Evolutionary conservation across 768 basidiomycete species (phyloP), one percentile per base, ranked within the genome.

Genomic region (Suillus brevipes): DNA sequence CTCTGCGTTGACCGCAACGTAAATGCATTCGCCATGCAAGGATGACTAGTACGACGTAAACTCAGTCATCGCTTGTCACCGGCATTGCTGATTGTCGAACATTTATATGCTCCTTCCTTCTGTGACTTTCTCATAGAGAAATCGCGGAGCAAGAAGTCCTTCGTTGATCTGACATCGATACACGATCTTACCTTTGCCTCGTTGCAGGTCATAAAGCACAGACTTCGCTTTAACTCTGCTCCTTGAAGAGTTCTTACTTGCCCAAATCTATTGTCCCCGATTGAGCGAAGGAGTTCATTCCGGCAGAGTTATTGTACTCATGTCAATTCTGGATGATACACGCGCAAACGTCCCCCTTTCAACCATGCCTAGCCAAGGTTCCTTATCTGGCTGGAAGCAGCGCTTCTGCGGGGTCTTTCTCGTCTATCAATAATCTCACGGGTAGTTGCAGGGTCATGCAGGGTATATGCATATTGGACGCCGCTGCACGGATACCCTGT

Each of bases 291-390:
- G 62, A 65, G 10, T 55, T 36, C n/a, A 77, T 80, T 31, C 62
- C 76, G 3, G 45, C 10, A 47, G 45, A 23, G n/a, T 7, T 47
- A 47, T 23, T 12, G 45, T 47, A 47, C 45, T 47, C 74, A 34
- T 77, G 78, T 65, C 61, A 65, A 31, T 76, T 67, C 47, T 79
- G 66, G 68, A 47, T 42, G 37, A 57, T 40, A 25, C 66, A 68
- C 59, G 25, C 64, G 28, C 55, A 16, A 25, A 34, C 25, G 13
- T 56, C 47, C 16, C 28, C 37, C 9, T 63, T 55, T 28, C 20
- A 50, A 10, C 25, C 56, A 16, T 25, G 43, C 9, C 37, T 53
- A 1, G 25, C 28, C 16, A 42, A 34, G 16, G 28, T 23, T 68
- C 42, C 56, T 68, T 34, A 67, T 38, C 37, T 65, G 64, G 64